These are phyloP conservation scores for Globisporangium nodosum DNA, from an alignment of 352 stramenopile species.

Conservation along the genomic window DNA sequence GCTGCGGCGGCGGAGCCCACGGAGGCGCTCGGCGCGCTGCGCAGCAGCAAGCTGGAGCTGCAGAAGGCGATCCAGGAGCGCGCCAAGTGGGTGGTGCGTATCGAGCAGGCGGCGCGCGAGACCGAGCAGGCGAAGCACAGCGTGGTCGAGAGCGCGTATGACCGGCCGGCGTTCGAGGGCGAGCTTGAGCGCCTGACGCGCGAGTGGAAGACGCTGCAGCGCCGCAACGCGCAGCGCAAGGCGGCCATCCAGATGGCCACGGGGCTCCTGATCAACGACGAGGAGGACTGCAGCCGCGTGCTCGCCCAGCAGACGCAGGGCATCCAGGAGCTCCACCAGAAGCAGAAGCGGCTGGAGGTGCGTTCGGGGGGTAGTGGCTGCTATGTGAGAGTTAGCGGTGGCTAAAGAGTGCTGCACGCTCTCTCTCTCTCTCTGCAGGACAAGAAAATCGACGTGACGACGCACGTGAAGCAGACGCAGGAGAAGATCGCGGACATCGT, in stretches of 20 bases:
- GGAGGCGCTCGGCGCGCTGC: constrained; percentile 22
- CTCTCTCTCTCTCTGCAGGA: constrained; percentile 25
- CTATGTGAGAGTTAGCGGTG: neutral
- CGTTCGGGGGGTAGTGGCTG: neutral
- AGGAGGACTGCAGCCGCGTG: constrained; percentile 72
- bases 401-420: neutral
- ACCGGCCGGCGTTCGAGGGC: constrained; percentile 29
- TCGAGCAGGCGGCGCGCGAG: constrained; percentile 36
- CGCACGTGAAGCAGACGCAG: constrained; percentile 55
- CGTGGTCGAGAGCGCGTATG: constrained; percentile 35
- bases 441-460: constrained; percentile 69
- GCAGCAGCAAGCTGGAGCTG: constrained; percentile 40
- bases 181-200: constrained; percentile 46
- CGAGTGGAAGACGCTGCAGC: constrained; percentile 69
- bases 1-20: constrained; percentile 16
- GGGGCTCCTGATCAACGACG: constrained; percentile 67
- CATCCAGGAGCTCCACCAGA: constrained; percentile 68
- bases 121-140: constrained; percentile 49
- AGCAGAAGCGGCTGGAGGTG: constrained; percentile 59
- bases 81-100: constrained; percentile 22
- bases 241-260: constrained; percentile 65
- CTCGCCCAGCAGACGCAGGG: constrained; percentile 63
- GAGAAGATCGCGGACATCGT: constrained; percentile 41
- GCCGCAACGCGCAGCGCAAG: constrained; percentile 66
- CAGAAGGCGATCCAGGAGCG: constrained; percentile 40